These are phyloP conservation scores for Ceratocystis cacaofunesta DNA, from an alignment of 2,329 filamentous ascomycete species.

Conservation along the genomic window DNA sequence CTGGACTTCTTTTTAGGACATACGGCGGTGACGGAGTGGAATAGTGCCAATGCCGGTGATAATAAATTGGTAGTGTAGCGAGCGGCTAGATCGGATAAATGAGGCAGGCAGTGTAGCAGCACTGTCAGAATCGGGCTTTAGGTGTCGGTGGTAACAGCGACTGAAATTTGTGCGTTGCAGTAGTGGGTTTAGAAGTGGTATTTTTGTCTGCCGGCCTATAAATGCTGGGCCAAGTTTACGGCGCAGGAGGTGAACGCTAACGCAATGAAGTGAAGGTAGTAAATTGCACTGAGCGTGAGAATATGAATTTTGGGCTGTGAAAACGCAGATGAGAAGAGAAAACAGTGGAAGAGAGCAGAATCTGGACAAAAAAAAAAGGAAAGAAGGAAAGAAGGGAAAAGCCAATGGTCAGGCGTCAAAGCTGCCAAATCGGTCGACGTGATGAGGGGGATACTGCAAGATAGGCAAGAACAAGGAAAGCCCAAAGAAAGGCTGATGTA, in stretches of 20 bases:
- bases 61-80: neutral
- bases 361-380: neutral
- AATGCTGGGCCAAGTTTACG: slow-evolving; percentile 10
- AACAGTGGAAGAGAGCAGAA: neutral
- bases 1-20: neutral
- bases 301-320: neutral
- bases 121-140: neutral
- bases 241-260: slow-evolving; percentile 10
- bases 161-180: neutral
- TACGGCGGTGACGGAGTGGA: neutral
- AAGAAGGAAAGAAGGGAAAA: neutral
- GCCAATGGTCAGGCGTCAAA: neutral
- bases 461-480: neutral
- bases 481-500: neutral
- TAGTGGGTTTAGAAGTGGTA: neutral
- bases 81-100: neutral
- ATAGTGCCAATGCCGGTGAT: neutral
- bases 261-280: neutral
- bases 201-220: neutral
- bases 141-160: neutral
- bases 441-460: neutral
- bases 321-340: neutral
- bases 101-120: neutral
- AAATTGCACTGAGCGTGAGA: slow-evolving; percentile 1
- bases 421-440: neutral